A percentile compares a stretch with the other conserved stretches of the same genome.
phyloP scores from a whole-genome alignment of 2,329 filamentous ascomycete species.

The Trichoderma lentiforme region DNA sequence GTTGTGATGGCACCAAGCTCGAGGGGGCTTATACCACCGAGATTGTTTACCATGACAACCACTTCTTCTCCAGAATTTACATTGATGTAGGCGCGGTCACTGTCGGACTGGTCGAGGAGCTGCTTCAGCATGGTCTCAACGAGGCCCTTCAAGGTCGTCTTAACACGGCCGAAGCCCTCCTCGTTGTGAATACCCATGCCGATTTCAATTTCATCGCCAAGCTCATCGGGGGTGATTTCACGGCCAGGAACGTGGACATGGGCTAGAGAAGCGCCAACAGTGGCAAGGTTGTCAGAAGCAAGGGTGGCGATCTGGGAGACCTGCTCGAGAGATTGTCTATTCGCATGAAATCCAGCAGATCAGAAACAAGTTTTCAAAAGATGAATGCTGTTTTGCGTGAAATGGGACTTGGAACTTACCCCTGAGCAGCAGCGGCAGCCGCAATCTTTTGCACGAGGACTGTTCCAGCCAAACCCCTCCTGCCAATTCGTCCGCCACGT shows the following conservation, averaged over 20 bases:
- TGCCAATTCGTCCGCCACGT: constrained; percentile 66
- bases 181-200: constrained; percentile 27
- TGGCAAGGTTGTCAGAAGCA: constrained; percentile 48
- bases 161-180: constrained; percentile 43
- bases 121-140: constrained; percentile 63
- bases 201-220: constrained; percentile 58
- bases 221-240: constrained; percentile 30
- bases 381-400: neutral
- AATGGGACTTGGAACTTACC: constrained; percentile 4
- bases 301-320: constrained; percentile 39
- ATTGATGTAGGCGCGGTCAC: constrained; percentile 52
- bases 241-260: constrained; percentile 56
- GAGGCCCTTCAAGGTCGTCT: constrained; percentile 46
- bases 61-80: constrained; percentile 39
- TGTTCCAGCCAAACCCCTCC: constrained; percentile 67
- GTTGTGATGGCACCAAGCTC: constrained; percentile 24
- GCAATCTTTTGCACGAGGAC: constrained; percentile 64
- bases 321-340: constrained; percentile 39
- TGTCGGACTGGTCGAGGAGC: constrained; percentile 53
- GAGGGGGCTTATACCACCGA: constrained; percentile 23
- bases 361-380: neutral
- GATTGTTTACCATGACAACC: constrained; percentile 24
- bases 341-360: neutral
- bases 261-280: constrained; percentile 49
- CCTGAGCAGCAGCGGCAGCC: constrained; percentile 52